Evolutionary conservation across 345 rosid genomes (phyloP), one percentile per base, ranked within the genome.

Genomic region (Citropsis articulata): DNA sequence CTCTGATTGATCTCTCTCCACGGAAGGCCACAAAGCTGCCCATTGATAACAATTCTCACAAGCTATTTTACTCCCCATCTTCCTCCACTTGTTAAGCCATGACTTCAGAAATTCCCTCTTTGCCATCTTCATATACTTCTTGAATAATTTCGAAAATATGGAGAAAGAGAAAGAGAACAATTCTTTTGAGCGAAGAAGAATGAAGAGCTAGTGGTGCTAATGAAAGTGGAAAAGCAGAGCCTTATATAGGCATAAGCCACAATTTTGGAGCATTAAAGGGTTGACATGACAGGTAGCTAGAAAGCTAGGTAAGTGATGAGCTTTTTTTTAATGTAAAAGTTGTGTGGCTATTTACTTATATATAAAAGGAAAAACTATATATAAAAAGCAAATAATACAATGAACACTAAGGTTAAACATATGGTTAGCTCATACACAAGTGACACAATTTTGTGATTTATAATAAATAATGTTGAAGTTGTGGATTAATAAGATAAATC

Each of bases 31-130:
- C 35, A 88, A 75, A 12, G 74, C 85, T 89, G 74, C 85, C 89
- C 90, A 78, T 66, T 86, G 71, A 45, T 65, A 84, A 78, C 93
- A 87, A 30, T 76, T 40, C 78, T 88, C 89, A 40, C 91, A 86
- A 61, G 83, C 86, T 1, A 81, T 84, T 85, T 73, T 84, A 35
- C 84, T 67, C 24, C 83, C 90, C 86, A 82, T 83, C 85, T 81
- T 89, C 62, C 87, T 91, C 86, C 90, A 85, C 78, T 89, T 88
- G 78, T 77, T 88, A 40, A 88, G 72, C 50, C 89, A 88, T 56
- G 88, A 85, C 64, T 56, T 86, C 0, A 86, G 65, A 69, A 87
- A 83, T 73, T 79, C 87, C 73, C 84, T 83, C 87, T 85, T 87
- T 85, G 80, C 88, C 28, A 69, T 85, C 69, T 79, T 77, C 81